Base-by-base conservation (phyloP, 2,329 filamentous ascomycete genomes). In the Penicillium occitanis region DNA sequence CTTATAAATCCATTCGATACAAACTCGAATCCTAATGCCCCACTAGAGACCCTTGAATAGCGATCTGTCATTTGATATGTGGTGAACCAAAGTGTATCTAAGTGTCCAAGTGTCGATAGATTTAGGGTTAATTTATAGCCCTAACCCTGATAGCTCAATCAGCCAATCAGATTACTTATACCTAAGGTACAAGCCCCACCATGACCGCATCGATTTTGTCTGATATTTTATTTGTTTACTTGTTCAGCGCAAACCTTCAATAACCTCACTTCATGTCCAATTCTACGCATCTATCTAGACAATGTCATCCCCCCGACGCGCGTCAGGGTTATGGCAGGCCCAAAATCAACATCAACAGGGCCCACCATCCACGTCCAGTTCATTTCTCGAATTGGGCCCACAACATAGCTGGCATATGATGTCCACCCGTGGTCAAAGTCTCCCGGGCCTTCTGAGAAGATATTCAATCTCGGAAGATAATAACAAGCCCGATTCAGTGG, bases 371-470 rank as follows among this genome's bases (percentile, higher is more conserved):
- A 35, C n/a, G 25, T 28, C 61, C 13, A 67, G 68, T 10, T 65
- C 65, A 46, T 74, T 75, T 65, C 69, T 75, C 17, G 71, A 72
- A n/a, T 66, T 75, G 22, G 37, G 72, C n/a, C 72, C 77, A n/a
- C 74, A 78, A 50, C 71, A 73, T 0, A 73, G 75, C 55, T 70
- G 71, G n/a, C 74, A 76, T 46, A 73, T 78, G 37, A 70, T 79
- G 14, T 76, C 77, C 7, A 79, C 78, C 1, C 74, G 78, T 11
- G 77, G 78, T n/a, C 78, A 80, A 64, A 75, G 73, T 37, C 68
- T 80, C 14, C 72, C 75, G 3, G 70, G 70, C 1, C 67, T 79
- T 7, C 68, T 80, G 28, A 71, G 74, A 25, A 69, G 71, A 25
- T 64, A 66, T 44, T 68, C 67, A 8, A 19, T 51, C 10, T 62